These are phyloP conservation scores for Ustilago trichophora DNA, from an alignment of 1,284 basidiomycete genomes.

Conservation along the genomic window DNA sequence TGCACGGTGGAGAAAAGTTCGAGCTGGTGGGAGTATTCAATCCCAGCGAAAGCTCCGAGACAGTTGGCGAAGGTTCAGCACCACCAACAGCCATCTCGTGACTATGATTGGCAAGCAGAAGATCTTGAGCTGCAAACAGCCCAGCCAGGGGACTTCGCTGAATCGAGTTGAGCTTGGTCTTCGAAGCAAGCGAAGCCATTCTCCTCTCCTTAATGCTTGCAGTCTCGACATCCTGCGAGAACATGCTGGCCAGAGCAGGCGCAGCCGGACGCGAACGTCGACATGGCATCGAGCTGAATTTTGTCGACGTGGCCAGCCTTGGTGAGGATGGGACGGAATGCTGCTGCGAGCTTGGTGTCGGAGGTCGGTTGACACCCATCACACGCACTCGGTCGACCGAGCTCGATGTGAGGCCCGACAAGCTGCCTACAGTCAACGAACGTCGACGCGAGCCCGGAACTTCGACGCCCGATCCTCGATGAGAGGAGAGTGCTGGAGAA, in stretches of 20 bases:
- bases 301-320: background rate
- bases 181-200: slow-evolving; percentile 4
- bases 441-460: background rate
- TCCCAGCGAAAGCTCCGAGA: slow-evolving; percentile 1
- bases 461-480: background rate
- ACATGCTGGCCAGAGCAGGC: background rate
- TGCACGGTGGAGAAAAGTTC: slow-evolving; percentile 1
- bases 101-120: background rate
- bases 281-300: slow-evolving; percentile 20
- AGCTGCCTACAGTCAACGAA: slow-evolving; percentile 13
- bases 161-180: background rate
- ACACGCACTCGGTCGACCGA: slow-evolving; percentile 15
- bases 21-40: background rate
- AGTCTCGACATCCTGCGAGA: background rate
- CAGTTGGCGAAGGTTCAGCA: slow-evolving; percentile 1
- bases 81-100: background rate
- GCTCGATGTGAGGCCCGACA: slow-evolving; percentile 1
- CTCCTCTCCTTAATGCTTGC: slow-evolving; percentile 6
- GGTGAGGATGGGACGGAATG: slow-evolving; percentile 3
- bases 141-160: slow-evolving; percentile 2
- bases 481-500: background rate
- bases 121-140: slow-evolving; percentile 1
- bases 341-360: slow-evolving; percentile 1
- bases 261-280: slow-evolving; percentile 1
- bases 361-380: slow-evolving; percentile 3